phyloP scores from a whole-genome alignment of 768 basidiomycete species.

The Amanita rimosa region DNA sequence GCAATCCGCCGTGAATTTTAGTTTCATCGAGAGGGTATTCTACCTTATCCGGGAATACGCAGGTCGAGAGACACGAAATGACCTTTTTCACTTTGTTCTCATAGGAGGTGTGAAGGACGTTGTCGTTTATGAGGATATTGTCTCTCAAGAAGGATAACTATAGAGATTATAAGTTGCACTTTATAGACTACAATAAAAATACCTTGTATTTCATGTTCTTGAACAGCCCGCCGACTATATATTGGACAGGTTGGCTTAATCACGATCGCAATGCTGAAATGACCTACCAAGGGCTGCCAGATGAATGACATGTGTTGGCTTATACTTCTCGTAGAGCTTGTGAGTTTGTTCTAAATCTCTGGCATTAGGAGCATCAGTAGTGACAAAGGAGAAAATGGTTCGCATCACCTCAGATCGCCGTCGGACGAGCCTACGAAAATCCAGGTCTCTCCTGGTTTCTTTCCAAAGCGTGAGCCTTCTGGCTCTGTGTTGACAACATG shows the following conservation, averaged over 20 bases:
- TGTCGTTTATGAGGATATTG: conserved; percentile 93
- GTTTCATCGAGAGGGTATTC: conserved; percentile 87
- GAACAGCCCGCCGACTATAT: conserved; percentile 84
- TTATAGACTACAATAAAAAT: not conserved
- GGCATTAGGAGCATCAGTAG: conserved; percentile 1
- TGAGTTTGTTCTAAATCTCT: conserved; percentile 65
- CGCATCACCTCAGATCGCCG: conserved; percentile 65
- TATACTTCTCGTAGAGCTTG: conserved; percentile 78
- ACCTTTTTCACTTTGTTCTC: conserved; percentile 59
- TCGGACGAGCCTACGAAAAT: conserved; percentile 72
- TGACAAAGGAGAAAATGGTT: not conserved
- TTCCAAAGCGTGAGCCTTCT: conserved; percentile 70
- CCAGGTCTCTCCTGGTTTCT: conserved; percentile 70
- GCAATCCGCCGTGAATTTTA: conserved; percentile 87
- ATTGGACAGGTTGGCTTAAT: conserved; percentile 5
- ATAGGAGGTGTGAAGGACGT: conserved; percentile 72
- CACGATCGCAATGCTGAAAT: not conserved
- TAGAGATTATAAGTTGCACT: not conserved
- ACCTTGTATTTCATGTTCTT: conserved; percentile 94
- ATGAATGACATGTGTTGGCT: conserved; percentile 95
- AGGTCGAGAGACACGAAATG: conserved; percentile 93
- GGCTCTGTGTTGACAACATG: conserved; percentile 72
- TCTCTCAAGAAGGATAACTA: conserved; percentile 89
- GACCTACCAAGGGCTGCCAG: conserved; percentile 82
- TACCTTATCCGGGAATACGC: conserved; percentile 95